A percentile compares a stretch with the other conserved stretches of the same genome.
phyloP scores from a whole-genome alignment of 371 early-diverging fungal genomes.

The Conidiobolus incongruus region DNA sequence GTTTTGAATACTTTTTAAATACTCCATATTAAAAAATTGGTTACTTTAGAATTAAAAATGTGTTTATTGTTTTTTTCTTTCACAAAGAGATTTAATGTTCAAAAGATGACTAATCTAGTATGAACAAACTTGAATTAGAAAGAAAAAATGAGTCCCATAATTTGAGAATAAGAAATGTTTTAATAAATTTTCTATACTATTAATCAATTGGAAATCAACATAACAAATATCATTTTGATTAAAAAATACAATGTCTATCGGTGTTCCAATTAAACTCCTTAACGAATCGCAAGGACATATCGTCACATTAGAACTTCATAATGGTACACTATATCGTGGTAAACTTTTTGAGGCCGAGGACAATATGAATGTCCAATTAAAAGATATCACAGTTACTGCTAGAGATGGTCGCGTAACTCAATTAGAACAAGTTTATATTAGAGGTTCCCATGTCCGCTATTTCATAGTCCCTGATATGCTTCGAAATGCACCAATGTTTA shows the following conservation, averaged over 20 bases:
- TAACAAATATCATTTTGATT: no score
- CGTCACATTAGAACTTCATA: constrained; percentile 84
- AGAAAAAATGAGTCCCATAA: no score
- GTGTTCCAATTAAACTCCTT: constrained; percentile 86
- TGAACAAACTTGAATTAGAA: no score
- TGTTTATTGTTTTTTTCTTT: no score
- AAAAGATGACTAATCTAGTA: no score
- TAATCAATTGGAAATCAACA: no score
- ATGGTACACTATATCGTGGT: constrained; percentile 84
- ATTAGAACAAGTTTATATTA: constrained; percentile 87
- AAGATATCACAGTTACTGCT: constrained; percentile 75
- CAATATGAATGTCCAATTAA: constrained; percentile 94
- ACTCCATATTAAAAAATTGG: no score
- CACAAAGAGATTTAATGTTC: no score
- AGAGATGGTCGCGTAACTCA: constrained; percentile 78
- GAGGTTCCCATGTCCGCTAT: constrained; percentile 89
- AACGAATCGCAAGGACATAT: constrained; percentile 95
- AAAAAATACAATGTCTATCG: constrained; percentile 57
- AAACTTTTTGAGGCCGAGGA: constrained; percentile 91
- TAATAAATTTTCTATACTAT: no score
- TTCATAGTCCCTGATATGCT: constrained; percentile 96
- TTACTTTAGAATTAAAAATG: no score
- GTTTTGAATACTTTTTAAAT: no score
- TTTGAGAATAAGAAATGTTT: no score
- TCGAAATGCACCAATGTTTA: constrained; percentile 96